phyloP scores from a whole-genome alignment of 306 rosid genomes.

The Cyamopsis tetragonoloba region DNA sequence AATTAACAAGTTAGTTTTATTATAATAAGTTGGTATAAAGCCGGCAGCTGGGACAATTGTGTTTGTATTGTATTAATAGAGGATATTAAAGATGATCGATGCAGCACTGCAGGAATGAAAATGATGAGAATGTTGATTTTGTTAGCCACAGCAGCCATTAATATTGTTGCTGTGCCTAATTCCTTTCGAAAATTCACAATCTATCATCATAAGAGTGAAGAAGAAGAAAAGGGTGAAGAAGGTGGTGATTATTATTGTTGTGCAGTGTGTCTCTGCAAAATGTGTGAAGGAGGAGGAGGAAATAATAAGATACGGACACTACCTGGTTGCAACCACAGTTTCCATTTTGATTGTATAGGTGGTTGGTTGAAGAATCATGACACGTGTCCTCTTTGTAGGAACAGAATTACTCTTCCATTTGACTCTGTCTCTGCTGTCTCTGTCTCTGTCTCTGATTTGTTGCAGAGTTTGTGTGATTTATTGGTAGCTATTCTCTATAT shows the following conservation, averaged over 20 bases:
- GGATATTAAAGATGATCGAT: no score
- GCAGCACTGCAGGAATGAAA: no score
- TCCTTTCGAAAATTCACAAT: not conserved
- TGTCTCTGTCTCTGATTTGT: not conserved
- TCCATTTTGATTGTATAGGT: conserved; percentile 16
- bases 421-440: not conserved
- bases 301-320: not conserved
- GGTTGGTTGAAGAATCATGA: conserved; percentile 21
- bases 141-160: not conserved
- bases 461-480: not conserved
- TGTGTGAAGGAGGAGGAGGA: not conserved
- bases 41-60: no score
- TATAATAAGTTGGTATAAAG: no score
- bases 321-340: conserved; percentile 20
- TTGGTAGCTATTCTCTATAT: not conserved
- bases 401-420: not conserved
- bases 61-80: no score
- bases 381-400: conserved; percentile 32
- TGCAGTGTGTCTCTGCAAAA: conserved; percentile 26
- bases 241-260: no score
- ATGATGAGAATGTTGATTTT: not conserved
- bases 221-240: not conserved
- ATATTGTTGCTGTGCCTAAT: not conserved
- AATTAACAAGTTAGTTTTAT: no score
- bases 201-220: not conserved